Base-by-base conservation (phyloP, 2,329 filamentous ascomycete species). In the Eurotiales sp. region DNA sequence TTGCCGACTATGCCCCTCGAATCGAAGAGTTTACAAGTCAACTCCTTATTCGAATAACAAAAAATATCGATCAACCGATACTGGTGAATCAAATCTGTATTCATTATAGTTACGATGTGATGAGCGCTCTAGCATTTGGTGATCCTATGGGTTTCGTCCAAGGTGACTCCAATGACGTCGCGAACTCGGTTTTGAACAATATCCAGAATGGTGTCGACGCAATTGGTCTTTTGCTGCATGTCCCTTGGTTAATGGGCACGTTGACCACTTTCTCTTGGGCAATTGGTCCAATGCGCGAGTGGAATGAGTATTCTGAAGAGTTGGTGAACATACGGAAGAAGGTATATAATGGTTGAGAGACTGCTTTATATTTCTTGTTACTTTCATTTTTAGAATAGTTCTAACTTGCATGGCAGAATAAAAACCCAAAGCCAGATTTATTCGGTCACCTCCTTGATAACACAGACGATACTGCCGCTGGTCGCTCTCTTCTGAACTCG, bases 191-290 rank as follows among this genome's bases (percentile, higher is more conserved):
- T 19, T 23, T 45, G 21, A 19, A 17, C n/a, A 48, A 48, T 14
- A 48, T 48, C 14, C 45, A 48, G 17, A 40, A 21, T n/a, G 45
- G 45, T 11, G 34, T 48, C 7, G 45, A 48, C 40, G 45, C 32
- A 3, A 48, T 48, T 37, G 45, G 45, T 8, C 22, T 45, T 11
- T 25, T 48, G 3, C 32, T 48, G 6, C 45, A 48, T 19, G 34
- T 48, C 12, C 45, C 45, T 1, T 48, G 34, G 45, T 17, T 48
- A 15, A 48, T 48, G 45, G 25, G 32, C 11, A n/a, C n/a, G 3
- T 29, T 48, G 7, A 48, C 45, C 14, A 48, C 45, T 14, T 48
- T 48, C 36, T 48, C 45, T 5, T 48, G 45, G 21, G 45, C 45
- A 19, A 48, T 48, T n/a, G 45, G 45, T 11, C 45, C 45, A 5